A percentile compares a stretch with the other conserved stretches of the same genome.
Evolutionary conservation across 1,284 basidiomycete species (phyloP).

Genomic region (Neonothopanus nambi): DNA sequence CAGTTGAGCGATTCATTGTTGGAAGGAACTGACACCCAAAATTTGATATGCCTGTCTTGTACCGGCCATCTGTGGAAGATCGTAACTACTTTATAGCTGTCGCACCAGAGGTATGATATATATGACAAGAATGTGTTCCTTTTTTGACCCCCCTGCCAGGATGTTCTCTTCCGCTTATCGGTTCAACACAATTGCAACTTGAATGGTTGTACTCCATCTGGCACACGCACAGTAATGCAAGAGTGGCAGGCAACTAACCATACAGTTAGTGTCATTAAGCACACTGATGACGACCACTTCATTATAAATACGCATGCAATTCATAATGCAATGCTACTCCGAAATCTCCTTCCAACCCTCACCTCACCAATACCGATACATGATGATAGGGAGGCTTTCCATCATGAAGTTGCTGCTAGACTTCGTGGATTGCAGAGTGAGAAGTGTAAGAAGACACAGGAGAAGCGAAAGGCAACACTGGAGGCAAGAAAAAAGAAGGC

Average conservation of each 20-base stretch:
- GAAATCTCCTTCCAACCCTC: conserved; percentile 37
- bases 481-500: conserved; percentile 6
- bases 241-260: conserved; percentile 1
- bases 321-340: conserved; percentile 23
- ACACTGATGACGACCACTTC: conserved; percentile 14
- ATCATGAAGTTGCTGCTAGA: neutral
- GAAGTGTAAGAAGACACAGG: neutral
- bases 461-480: conserved; percentile 8
- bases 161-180: conserved; percentile 26
- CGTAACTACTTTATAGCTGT: neutral
- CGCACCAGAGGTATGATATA: neutral
- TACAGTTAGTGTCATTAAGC: conserved; percentile 3
- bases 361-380: conserved; percentile 32
- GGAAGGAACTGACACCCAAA: neutral
- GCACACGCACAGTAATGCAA: neutral
- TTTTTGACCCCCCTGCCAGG: conserved; percentile 13
- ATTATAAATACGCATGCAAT: conserved; percentile 25
- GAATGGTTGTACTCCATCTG: no score
- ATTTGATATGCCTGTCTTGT: conserved; percentile 1
- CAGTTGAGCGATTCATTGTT: neutral
- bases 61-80: neutral
- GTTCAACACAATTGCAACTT: conserved; percentile 30
- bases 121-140: no score
- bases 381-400: conserved; percentile 2
- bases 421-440: neutral